These are phyloP conservation scores for Alternaria atra DNA, from an alignment of 2,329 filamentous ascomycete genomes.

Conservation along the genomic window DNA sequence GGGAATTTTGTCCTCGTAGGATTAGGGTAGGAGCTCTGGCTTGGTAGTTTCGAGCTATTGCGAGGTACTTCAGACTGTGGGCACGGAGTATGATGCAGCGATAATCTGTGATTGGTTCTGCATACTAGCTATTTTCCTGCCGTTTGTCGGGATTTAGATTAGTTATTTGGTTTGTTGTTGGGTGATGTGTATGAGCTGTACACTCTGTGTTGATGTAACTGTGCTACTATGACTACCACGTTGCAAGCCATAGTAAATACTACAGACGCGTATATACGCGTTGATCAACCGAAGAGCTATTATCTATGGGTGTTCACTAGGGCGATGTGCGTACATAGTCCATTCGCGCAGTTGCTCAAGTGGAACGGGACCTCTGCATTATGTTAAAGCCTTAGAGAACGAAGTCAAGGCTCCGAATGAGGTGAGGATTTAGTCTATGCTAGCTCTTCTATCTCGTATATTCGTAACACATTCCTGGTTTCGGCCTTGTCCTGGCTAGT, in stretches of 20 bases:
- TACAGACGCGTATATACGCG: not conserved
- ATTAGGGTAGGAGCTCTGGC: too few relatives aligned
- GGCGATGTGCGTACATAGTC: not conserved
- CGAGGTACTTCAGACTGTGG: too few relatives aligned
- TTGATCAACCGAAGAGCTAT: not conserved
- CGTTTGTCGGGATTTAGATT: not conserved
- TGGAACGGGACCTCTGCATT: not conserved
- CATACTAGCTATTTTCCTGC: too few relatives aligned
- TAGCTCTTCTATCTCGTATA: constrained; percentile 1
- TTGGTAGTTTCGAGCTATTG: too few relatives aligned
- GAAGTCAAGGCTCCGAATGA: not conserved
- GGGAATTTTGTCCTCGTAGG: too few relatives aligned
- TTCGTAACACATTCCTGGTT: not conserved
- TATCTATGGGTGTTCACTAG: not conserved
- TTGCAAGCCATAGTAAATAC: not conserved
- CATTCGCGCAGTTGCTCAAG: not conserved
- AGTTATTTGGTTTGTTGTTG: not conserved
- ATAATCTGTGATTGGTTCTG: too few relatives aligned
- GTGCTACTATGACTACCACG: not conserved
- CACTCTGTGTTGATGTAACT: not conserved
- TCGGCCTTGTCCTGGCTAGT: not conserved
- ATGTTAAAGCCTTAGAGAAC: not conserved
- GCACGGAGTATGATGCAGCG: too few relatives aligned
- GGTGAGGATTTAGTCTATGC: not conserved
- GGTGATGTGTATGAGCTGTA: not conserved